These are phyloP conservation scores for Ogataea nakhonphanomensis DNA, from an alignment of 805 yeast species.

Conservation along the genomic window DNA sequence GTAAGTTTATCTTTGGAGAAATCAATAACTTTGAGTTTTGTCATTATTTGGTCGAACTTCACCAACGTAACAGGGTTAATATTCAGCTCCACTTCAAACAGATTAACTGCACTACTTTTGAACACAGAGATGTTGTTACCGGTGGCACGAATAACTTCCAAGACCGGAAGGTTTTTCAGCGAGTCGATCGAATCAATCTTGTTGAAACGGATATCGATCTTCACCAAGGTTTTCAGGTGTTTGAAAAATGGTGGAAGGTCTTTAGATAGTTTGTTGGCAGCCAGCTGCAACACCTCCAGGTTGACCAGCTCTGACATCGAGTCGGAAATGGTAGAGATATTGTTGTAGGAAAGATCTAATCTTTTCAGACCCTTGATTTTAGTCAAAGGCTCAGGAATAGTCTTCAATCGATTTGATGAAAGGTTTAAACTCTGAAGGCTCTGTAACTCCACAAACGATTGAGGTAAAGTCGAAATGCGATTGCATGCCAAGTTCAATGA, in stretches of 20 bases:
- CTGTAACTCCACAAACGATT: conserved; percentile 51
- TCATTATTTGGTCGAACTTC: conserved; percentile 49
- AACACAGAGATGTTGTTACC: conserved; percentile 74
- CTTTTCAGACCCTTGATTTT: conserved; percentile 55
- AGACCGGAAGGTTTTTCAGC: conserved; percentile 52
- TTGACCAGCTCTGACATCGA: conserved; percentile 56
- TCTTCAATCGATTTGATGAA: conserved; percentile 69
- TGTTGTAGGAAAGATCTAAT: conserved; percentile 81
- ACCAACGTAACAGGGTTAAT: conserved; percentile 81
- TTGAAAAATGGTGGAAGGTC: conserved; percentile 51
- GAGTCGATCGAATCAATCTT: conserved; percentile 50
- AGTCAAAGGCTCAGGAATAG: conserved; percentile 64
- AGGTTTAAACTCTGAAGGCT: conserved; percentile 62
- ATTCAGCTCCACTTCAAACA: conserved; percentile 70
- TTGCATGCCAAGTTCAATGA: conserved; percentile 72
- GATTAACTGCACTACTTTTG: conserved; percentile 55
- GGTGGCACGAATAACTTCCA: conserved; percentile 71
- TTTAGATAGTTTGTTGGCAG: conserved; percentile 63
- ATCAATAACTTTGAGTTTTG: conserved; percentile 65
- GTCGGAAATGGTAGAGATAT: conserved; percentile 57
- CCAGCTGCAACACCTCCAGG: conserved; percentile 65
- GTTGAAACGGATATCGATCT: conserved; percentile 78
- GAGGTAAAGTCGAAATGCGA: conserved; percentile 61
- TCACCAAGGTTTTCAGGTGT: conserved; percentile 53
- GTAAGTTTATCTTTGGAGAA: conserved; percentile 81